These are phyloP conservation scores for Fonsecaea erecta DNA, from an alignment of 2,329 filamentous ascomycete species.

Conservation along the genomic window DNA sequence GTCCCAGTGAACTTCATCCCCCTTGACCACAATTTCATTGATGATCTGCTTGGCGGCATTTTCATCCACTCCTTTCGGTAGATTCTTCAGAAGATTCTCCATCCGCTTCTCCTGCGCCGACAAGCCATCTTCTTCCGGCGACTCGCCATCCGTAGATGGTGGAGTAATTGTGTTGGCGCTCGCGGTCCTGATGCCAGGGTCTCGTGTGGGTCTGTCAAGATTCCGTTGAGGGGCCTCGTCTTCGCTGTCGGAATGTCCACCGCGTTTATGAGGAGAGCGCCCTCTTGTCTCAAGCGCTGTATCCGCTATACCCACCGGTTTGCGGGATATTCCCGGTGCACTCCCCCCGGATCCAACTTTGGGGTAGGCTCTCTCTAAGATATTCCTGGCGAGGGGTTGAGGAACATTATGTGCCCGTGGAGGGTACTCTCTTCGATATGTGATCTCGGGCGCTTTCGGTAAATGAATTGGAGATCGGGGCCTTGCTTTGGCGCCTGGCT, in stretches of 20 bases:
- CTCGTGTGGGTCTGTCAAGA: constrained; percentile 21
- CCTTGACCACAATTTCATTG: constrained; percentile 92
- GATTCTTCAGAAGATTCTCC: constrained; percentile 69
- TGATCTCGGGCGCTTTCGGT: constrained; percentile 40
- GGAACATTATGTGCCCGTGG: constrained; percentile 41
- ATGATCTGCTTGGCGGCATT: constrained; percentile 86
- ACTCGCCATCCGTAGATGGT: constrained; percentile 55
- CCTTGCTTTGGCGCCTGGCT: constrained; percentile 19
- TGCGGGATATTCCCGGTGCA: constrained; percentile 38
- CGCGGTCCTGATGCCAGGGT: constrained; percentile 39
- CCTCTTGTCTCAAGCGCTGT: constrained; percentile 23
- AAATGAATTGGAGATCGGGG: constrained; percentile 29
- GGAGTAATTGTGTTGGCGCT: constrained; percentile 52
- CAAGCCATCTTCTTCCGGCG: constrained; percentile 54
- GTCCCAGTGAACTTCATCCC: constrained; percentile 92
- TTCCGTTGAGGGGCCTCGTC: constrained; percentile 40
- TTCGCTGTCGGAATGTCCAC: constrained; percentile 42
- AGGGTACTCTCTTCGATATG: constrained; percentile 59
- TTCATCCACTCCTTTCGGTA: constrained; percentile 82
- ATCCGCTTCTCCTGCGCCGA: constrained; percentile 62
- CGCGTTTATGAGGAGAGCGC: constrained; percentile 25
- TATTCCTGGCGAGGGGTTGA: constrained; percentile 30
- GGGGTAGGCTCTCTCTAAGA: constrained; percentile 33
- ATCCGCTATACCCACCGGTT: constrained; percentile 42
- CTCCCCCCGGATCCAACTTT: constrained; percentile 16